Conservation (phyloP, 306 rosid genomes). For the Begonia peltatifolia region DNA sequence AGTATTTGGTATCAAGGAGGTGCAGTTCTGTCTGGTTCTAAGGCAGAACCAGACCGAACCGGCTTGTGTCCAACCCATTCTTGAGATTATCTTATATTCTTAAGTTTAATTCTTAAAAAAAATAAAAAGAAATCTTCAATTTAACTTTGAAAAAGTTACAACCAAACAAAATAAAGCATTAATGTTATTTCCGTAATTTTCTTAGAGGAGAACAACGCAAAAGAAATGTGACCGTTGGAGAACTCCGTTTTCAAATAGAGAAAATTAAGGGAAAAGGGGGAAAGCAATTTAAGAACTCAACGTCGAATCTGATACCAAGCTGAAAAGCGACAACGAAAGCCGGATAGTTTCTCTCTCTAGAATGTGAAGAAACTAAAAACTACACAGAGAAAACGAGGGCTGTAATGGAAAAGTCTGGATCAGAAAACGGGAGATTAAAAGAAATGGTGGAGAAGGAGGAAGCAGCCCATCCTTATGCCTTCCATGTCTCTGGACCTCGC, state of each 20-base stretch:
- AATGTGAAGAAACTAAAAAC: constrained; percentile 18
- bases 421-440: constrained; percentile 10
- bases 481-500: constrained; percentile 92
- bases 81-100: no score
- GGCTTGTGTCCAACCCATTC: no score
- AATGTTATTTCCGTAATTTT: no score
- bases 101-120: no score
- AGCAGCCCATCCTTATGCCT: constrained; percentile 61
- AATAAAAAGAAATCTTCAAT: no score
- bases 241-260: constrained; percentile 8
- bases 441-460: neutral
- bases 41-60: no score
- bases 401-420: constrained; percentile 20
- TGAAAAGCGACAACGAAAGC: constrained; percentile 4
- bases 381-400: constrained; percentile 6
- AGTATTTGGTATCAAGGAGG: no score
- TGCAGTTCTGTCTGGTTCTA: no score
- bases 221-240: constrained; percentile 49
- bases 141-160: no score
- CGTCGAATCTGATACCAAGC: constrained; percentile 26
- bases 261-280: neutral
- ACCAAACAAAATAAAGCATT: no score
- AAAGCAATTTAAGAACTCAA: neutral
- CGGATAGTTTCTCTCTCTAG: constrained; percentile 7
- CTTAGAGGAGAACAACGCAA: neutral